These are phyloP conservation scores for Globisporangium rhizosaccharum DNA, from an alignment of 352 stramenopile genomes.

Conservation along the genomic window DNA sequence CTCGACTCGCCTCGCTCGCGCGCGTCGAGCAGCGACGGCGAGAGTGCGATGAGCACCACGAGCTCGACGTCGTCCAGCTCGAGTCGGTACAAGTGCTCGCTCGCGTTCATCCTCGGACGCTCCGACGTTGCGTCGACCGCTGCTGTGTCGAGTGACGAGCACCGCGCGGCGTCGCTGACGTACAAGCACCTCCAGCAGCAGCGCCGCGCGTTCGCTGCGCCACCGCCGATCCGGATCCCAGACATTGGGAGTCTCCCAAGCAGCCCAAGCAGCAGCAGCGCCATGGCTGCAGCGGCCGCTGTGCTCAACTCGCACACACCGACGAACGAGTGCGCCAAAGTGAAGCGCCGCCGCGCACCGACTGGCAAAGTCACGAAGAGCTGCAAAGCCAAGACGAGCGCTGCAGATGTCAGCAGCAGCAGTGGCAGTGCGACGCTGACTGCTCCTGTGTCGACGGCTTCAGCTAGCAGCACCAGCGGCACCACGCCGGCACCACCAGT, in stretches of 20 bases:
- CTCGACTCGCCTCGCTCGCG: background rate
- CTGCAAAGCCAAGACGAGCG: constrained; percentile 9
- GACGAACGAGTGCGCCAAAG: constrained; percentile 7
- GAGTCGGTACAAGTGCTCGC: constrained; percentile 39
- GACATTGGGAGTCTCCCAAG: too few species aligned
- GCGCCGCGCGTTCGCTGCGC: background rate
- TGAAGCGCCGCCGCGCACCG: constrained; percentile 2
- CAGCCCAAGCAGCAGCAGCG: background rate
- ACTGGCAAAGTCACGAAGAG: background rate
- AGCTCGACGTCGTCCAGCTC: constrained; percentile 14
- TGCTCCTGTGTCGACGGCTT: background rate
- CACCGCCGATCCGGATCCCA: too few species aligned
- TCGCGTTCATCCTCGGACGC: constrained; percentile 44
- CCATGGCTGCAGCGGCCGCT: background rate
- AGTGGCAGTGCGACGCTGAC: background rate
- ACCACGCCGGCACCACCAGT: constrained; percentile 12
- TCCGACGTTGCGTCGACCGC: constrained; percentile 16
- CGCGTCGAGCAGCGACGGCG: background rate
- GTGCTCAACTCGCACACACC: constrained; percentile 2
- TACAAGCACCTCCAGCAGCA: constrained; percentile 12
- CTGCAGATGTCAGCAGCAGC: too few species aligned
- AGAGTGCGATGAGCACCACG: background rate
- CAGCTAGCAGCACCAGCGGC: background rate
- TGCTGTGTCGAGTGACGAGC: constrained; percentile 6
- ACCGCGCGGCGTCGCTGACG: too few species aligned